phyloP scores from a whole-genome alignment of 2,329 filamentous ascomycete species.

The Parastagonospora nodorum region DNA sequence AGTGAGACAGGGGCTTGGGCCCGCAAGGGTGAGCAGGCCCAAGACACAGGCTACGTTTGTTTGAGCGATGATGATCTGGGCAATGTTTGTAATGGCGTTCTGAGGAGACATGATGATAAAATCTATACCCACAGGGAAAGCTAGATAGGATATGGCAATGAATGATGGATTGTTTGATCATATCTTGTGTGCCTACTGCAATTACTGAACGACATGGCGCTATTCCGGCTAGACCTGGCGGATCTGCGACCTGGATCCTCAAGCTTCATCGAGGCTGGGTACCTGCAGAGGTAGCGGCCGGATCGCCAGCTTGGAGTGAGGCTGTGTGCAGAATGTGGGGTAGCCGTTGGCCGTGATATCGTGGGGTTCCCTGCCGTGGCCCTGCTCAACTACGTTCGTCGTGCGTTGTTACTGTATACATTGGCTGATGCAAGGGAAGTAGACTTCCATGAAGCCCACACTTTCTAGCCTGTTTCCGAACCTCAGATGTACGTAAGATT shows the following conservation, averaged over 20 bases:
- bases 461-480: too few relatives aligned
- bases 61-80: background rate
- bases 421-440: too few relatives aligned
- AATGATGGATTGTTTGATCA: background rate
- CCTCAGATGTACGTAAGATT: too few relatives aligned
- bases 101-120: background rate
- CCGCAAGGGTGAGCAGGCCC: constrained; percentile 62
- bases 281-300: background rate
- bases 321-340: constrained; percentile 15
- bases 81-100: background rate
- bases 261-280: background rate
- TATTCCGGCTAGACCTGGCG: background rate
- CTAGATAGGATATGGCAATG: background rate
- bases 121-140: background rate
- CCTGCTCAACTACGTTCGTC: background rate
- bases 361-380: background rate
- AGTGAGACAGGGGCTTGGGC: constrained; percentile 78
- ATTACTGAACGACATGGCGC: background rate
- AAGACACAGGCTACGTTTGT: constrained; percentile 4
- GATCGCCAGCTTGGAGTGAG: constrained; percentile 5
- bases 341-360: background rate
- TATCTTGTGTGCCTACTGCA: background rate
- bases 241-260: background rate
- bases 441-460: too few relatives aligned
- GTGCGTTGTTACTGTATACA: background rate